These are phyloP conservation scores for Delphinella strobiligena DNA, from an alignment of 2,329 filamentous ascomycete genomes.

Conservation along the genomic window DNA sequence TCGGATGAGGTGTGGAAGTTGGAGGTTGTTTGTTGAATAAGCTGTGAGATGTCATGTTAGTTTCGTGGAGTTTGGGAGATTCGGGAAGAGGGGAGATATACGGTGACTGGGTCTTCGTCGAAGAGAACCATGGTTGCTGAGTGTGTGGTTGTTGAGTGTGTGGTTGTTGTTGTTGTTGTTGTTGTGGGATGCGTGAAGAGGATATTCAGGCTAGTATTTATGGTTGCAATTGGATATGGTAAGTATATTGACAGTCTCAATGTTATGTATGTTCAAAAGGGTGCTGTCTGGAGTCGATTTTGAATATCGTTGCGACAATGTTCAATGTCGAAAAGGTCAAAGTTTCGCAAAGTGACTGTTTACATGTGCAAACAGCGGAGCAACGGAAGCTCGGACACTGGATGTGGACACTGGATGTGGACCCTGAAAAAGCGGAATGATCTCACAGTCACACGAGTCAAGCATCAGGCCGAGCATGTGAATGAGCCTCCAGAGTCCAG, in stretches of 20 bases:
- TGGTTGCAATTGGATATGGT: too few relatives aligned
- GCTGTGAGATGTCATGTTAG: slow-evolving; percentile 36
- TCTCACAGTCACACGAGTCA: too few relatives aligned
- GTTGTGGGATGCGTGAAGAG: neutral
- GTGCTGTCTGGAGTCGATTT: too few relatives aligned
- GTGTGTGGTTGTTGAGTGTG: neutral
- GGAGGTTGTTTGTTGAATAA: slow-evolving; percentile 80
- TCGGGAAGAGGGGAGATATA: slow-evolving; percentile 31
- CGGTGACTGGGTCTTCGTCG: slow-evolving; percentile 80
- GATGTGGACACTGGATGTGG: neutral
- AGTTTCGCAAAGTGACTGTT: too few relatives aligned
- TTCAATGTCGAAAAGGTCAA: neutral
- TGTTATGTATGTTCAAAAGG: too few relatives aligned
- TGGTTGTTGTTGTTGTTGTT: too few relatives aligned
- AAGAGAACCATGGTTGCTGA: slow-evolving; percentile 60
- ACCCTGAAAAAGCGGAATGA: neutral
- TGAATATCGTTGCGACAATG: too few relatives aligned
- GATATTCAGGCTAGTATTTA: too few relatives aligned
- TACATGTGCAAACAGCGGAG: neutral
- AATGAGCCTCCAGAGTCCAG: too few relatives aligned
- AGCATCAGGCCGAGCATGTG: too few relatives aligned
- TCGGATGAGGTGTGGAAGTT: slow-evolving; percentile 95
- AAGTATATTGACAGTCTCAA: too few relatives aligned
- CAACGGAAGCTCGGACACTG: neutral
- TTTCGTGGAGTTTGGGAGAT: slow-evolving; percentile 5